Conservation (phyloP, 495 filamentous ascomycete species). For the Xylaria bambusicola region DNA sequence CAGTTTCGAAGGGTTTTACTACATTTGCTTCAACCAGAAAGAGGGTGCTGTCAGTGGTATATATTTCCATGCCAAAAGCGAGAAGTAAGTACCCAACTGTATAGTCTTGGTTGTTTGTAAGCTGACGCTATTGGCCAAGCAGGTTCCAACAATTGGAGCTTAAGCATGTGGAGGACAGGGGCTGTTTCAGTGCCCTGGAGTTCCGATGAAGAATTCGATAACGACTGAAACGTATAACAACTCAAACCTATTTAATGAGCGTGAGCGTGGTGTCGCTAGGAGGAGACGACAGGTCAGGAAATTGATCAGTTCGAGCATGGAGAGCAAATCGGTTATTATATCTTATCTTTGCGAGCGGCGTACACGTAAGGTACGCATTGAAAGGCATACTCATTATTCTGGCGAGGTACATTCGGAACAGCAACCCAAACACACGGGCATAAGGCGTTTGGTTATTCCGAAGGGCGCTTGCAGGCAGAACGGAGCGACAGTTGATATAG, state of each 20-base stretch:
- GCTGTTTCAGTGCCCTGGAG: slow-evolving; percentile 87
- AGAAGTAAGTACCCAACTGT: slow-evolving; percentile 66
- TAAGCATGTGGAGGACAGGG: slow-evolving; percentile 79
- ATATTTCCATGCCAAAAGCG: slow-evolving; percentile 97
- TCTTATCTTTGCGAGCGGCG: slow-evolving; percentile 6
- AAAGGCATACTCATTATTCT: not conserved
- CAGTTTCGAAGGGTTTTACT: slow-evolving; percentile 98
- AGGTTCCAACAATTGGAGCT: slow-evolving; percentile 94
- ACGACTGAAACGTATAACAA: slow-evolving; percentile 8
- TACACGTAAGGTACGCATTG: not conserved
- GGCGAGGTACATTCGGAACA: not conserved
- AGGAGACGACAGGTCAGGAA: slow-evolving; percentile 4
- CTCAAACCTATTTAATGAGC: slow-evolving; percentile 14
- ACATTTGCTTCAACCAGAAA: slow-evolving; percentile 97
- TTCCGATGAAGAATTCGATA: slow-evolving; percentile 67
- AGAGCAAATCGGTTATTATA: not conserved
- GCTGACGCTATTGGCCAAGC: slow-evolving; percentile 5
- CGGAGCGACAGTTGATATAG: slow-evolving; percentile 11
- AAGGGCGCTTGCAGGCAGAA: slow-evolving; percentile 8
- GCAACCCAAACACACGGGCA: slow-evolving; percentile 4
- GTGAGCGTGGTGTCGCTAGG: slow-evolving; percentile 1
- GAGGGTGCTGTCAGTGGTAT: slow-evolving; percentile 84
- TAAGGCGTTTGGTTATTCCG: slow-evolving; percentile 10
- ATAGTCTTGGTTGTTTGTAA: slow-evolving; percentile 3
- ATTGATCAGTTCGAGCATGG: slow-evolving; percentile 5